Percentiles rank a stretch among this genome's conserved stretches.
phyloP scores from a whole-genome alignment of 495 filamentous ascomycete species.

The Lasiosphaeriaceae sp. region DNA sequence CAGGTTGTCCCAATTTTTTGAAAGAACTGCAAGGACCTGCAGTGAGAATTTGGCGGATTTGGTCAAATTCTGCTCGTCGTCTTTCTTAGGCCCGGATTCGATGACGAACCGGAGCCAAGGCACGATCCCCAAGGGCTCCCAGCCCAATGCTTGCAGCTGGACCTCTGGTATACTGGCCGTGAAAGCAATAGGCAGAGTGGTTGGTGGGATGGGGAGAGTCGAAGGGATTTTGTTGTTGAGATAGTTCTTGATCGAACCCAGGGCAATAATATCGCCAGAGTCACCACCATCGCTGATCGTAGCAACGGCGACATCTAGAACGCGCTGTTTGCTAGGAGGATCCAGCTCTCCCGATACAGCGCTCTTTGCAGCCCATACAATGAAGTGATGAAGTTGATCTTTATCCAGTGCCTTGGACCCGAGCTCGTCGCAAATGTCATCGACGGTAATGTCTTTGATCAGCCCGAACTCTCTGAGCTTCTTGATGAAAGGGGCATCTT shows the following conservation, averaged over 20 bases:
- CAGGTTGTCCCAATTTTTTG: conserved; percentile 81
- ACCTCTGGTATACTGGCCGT: conserved; percentile 51
- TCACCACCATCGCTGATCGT: conserved; percentile 62
- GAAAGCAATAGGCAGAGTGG: conserved; percentile 76
- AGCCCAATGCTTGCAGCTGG: conserved; percentile 74
- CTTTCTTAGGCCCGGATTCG: conserved; percentile 46
- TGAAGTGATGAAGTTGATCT: conserved; percentile 71
- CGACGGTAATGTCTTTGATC: conserved; percentile 77
- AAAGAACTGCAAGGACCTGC: conserved; percentile 73
- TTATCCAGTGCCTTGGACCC: conserved; percentile 70
- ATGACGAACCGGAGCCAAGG: conserved; percentile 81
- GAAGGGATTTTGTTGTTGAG: conserved; percentile 73
- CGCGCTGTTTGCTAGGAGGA: conserved; percentile 50
- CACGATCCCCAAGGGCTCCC: conserved; percentile 74
- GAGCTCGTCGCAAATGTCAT: conserved; percentile 79
- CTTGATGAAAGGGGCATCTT: conserved; percentile 63
- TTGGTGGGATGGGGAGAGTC: conserved; percentile 77
- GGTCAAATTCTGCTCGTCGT: conserved; percentile 53
- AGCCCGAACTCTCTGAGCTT: conserved; percentile 75
- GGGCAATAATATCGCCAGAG: conserved; percentile 63
- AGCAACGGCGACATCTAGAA: conserved; percentile 78
- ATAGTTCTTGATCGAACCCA: conserved; percentile 71
- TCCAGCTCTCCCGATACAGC: conserved; percentile 66
- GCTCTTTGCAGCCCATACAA: conserved; percentile 74
- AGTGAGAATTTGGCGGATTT: conserved; percentile 69